Conservation (phyloP, 2,329 filamentous ascomycete species). For the Pyrenophora seminiperda region DNA sequence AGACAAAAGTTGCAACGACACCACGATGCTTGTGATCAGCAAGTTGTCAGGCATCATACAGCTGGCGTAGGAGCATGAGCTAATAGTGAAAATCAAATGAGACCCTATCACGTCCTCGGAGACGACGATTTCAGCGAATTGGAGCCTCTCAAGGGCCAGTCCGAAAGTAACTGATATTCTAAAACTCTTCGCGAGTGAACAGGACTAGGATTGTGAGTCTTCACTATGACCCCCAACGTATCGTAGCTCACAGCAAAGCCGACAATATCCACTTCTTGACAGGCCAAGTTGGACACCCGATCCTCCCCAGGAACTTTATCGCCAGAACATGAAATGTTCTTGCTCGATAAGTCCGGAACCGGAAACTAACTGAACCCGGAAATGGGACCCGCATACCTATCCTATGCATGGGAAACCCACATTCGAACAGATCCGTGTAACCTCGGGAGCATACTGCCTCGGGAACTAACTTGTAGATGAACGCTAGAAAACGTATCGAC, state of each 20-base stretch:
- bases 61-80: too few relatives aligned
- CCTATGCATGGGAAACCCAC: background rate
- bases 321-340: slow-evolving; percentile 2
- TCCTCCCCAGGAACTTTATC: slow-evolving; percentile 5
- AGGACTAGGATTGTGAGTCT: too few relatives aligned
- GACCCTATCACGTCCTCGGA: too few relatives aligned
- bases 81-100: too few relatives aligned
- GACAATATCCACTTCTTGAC: slow-evolving; percentile 2
- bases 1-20: too few relatives aligned
- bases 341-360: background rate
- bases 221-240: too few relatives aligned
- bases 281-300: slow-evolving; percentile 1
- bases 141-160: too few relatives aligned
- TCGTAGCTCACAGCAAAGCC: background rate
- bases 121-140: too few relatives aligned
- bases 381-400: slow-evolving; percentile 7
- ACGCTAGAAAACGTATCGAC: slow-evolving; percentile 29
- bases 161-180: too few relatives aligned
- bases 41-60: too few relatives aligned
- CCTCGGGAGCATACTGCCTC: slow-evolving; percentile 14
- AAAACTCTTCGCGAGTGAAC: too few relatives aligned
- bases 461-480: slow-evolving; percentile 23
- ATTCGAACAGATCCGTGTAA: slow-evolving; percentile 5
- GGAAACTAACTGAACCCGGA: slow-evolving; percentile 4
- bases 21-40: too few relatives aligned